These are phyloP conservation scores for Claviceps quebecensis DNA, from an alignment of 2,329 filamentous ascomycete species.

Conservation along the genomic window DNA sequence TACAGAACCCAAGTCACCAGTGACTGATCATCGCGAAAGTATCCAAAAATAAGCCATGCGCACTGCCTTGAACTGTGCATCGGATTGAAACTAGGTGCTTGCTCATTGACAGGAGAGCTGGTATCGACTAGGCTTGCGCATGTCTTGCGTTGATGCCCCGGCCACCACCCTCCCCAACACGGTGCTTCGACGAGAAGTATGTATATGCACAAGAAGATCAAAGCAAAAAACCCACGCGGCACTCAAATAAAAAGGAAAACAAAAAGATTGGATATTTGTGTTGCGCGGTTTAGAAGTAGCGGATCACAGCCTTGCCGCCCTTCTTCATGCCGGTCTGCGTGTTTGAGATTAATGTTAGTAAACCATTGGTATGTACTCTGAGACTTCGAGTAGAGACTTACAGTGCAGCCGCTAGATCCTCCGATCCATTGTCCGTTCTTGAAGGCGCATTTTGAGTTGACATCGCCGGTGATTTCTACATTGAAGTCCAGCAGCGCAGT, in stretches of 20 bases:
- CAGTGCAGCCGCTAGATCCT: slow-evolving; percentile 59
- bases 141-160: neutral
- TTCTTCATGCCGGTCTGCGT: slow-evolving; percentile 27
- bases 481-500: slow-evolving; percentile 58
- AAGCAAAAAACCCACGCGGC: neutral
- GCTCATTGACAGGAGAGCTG: no score
- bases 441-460: slow-evolving; percentile 46
- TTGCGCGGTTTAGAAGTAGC: slow-evolving; percentile 23
- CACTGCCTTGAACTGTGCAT: no score
- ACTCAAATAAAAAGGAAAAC: neutral
- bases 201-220: slow-evolving; percentile 22
- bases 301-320: slow-evolving; percentile 29
- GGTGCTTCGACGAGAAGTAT: slow-evolving; percentile 11
- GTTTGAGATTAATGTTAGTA: no score
- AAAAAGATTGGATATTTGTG: neutral
- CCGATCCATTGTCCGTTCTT: slow-evolving; percentile 47
- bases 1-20: no score
- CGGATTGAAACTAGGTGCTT: no score
- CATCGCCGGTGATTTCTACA: slow-evolving; percentile 60
- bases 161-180: neutral
- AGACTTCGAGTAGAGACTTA: slow-evolving; percentile 33
- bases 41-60: no score
- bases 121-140: no score
- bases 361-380: no score
- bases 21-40: no score